Evolutionary conservation across 1,284 basidiomycete genomes (phyloP), one percentile per base, ranked within the genome.

Genomic region (Cutaneotrichosporon dermatis): DNA sequence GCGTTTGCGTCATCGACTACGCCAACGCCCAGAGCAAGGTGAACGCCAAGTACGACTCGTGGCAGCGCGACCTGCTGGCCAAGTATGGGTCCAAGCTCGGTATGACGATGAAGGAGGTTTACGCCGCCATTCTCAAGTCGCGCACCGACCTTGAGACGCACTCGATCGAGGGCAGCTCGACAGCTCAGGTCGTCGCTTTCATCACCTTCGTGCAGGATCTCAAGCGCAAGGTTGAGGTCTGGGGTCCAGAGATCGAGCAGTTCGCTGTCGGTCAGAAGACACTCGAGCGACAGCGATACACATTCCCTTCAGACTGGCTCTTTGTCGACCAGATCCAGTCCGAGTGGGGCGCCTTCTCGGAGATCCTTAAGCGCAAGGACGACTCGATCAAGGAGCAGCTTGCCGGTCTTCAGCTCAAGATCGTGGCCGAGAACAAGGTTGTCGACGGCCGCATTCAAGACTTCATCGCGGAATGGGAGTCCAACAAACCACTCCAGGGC

Each of bases 181-280:
- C 96, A 73, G 95, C 94, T 43, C 93, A 94, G 63, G 93, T 96
- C 73, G 96, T 99, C 66, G 89, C 91, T 1, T 97, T 99, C 79
- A 98, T 99, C 79, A 99, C 96, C 33, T 97, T 97, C 74, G 94
- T 99, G 1, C 95, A 99, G 79, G 94, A 98, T 81, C 85, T 99
- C 68, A 98, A 98, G 82, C 88, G 89, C 75, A 96, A 94, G 82
- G 90, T 92, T 59, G 90, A 92, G 79, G 84, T 86, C 84, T 99
- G 96, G 96, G 88, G 86, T n/a, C 91, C 93, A 13, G 90, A 95
- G 84, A 93, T 99, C 74, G 91, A 93, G 62, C 85, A 94, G 51
- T 98, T 95, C 71, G 88, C 88, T 40, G 86, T 86, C 62, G 94
- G 95, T 56, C 94, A 99, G 81, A 95, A 96, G 84, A 95, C 92